A percentile compares a stretch with the other conserved stretches of the same genome.
phyloP scores from a whole-genome alignment of 345 rosid species.

The Hirschfeldia incana region DNA sequence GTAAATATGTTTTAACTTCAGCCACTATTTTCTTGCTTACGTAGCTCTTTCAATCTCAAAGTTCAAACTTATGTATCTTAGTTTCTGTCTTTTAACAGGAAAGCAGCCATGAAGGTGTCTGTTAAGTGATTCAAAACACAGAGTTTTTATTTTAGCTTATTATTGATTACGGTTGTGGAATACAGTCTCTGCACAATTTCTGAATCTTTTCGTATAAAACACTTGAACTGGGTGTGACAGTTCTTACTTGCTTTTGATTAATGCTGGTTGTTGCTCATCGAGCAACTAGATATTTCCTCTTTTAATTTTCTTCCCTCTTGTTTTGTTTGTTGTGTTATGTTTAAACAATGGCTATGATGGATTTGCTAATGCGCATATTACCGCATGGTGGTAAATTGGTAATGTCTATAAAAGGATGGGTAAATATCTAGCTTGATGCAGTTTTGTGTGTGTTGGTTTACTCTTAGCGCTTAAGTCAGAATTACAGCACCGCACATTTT shows the following conservation, averaged over 20 bases:
- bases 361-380: constrained; percentile 32
- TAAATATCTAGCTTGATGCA: constrained; percentile 26
- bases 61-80: constrained; percentile 41
- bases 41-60: not conserved
- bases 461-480: constrained; percentile 6
- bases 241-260: constrained; percentile 16
- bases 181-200: constrained; percentile 20
- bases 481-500: not conserved
- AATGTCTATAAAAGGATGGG: constrained; percentile 32
- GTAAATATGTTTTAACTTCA: not conserved
- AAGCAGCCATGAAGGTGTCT: constrained; percentile 34
- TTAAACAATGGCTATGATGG: constrained; percentile 32
- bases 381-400: constrained; percentile 21
- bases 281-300: not conserved
- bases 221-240: constrained; percentile 17
- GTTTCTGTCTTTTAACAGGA: constrained; percentile 39
- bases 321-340: constrained; percentile 5
- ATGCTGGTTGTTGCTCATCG: constrained; percentile 17
- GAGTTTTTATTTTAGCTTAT: not conserved
- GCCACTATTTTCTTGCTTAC: not conserved
- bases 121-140: constrained; percentile 29
- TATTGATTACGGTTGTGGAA: constrained; percentile 16
- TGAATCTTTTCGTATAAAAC: constrained; percentile 11
- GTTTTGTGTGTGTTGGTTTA: constrained; percentile 22
- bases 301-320: constrained; percentile 9